Evolutionary conservation across 2,329 filamentous ascomycete genomes (phyloP), one percentile per base, ranked within the genome.

Genomic region (Ceratocystis cacaofunesta): DNA sequence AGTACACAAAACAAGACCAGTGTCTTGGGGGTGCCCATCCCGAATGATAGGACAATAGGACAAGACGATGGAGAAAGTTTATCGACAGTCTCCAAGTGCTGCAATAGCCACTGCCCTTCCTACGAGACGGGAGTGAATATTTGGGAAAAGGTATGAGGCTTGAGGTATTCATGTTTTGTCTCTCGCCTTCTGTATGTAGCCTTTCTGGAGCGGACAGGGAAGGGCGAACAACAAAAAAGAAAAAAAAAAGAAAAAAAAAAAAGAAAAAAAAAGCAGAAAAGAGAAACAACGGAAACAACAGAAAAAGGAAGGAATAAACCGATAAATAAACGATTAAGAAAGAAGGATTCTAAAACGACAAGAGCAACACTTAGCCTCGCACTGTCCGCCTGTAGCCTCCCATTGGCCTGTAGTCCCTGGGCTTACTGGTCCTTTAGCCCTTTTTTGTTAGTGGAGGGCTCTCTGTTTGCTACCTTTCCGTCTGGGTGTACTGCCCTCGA

Each of bases 361-460:
- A n/a, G 19, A 58, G 17, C 55, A 58, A 4, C 55, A 19, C 19
- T 36, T 58, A 58, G 55, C n/a, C 28, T 58, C 55, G 55, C 55
- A 58, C 55, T 58, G 55, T 58, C 25, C 55, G 28, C 55, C 55
- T 58, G 17, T 58, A 58, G 55, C 28, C 25, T 58, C 28, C 17
- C 55, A 58, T 58, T 58, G 55, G 55, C 28, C 22, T 8, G 52
- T n/a, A 28, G 55, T 19, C 55, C 55, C 55, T 58, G 52, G 52
- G 17, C 28, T 17, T 30, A 32, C 30, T 57, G 52, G 52, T 30
- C 55, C 28, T 36, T 58, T 32, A 30, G 28, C 55, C 30, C 28
- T 58, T 58, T 58, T 52, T 25, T 52, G n/a, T 52, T 58, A 32
- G 55, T 30, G 28, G 48, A 52, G 48, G 48, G 48, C 48, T 52